Conservation (phyloP, 2,329 filamentous ascomycete species). For the Fonsecaea pedrosoi region DNA sequence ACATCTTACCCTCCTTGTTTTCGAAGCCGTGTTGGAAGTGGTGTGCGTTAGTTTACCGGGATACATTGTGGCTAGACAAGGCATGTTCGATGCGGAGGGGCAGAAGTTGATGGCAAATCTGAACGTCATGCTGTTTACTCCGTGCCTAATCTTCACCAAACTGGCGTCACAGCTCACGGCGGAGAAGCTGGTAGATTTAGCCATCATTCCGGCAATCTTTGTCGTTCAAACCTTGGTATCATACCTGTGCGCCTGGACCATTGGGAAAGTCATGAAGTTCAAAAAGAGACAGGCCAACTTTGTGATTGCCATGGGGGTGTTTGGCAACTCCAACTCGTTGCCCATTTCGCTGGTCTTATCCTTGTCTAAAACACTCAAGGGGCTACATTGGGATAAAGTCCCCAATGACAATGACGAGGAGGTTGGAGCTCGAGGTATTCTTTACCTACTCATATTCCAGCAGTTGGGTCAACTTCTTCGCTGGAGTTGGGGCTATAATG, state of each 20-base stretch:
- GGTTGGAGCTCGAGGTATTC: conserved; percentile 88
- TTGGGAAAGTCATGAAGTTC: conserved; percentile 80
- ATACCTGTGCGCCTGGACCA: conserved; percentile 73
- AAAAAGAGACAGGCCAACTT: conserved; percentile 89
- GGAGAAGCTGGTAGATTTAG: conserved; percentile 86
- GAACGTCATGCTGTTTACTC: conserved; percentile 95
- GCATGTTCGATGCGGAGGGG: conserved; percentile 92
- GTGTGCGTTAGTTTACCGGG: conserved; percentile 94
- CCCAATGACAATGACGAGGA: conserved; percentile 94
- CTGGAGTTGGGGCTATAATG: conserved; percentile 98
- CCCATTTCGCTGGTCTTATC: conserved; percentile 96
- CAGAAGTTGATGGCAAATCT: conserved; percentile 97
- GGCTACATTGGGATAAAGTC: conserved; percentile 90
- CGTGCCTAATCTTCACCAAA: conserved; percentile 97
- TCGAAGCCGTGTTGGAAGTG: conserved; percentile 92
- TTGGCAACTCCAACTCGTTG: conserved; percentile 97
- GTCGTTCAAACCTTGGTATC: conserved; percentile 85
- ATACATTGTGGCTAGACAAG: conserved; percentile 86
- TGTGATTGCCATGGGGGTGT: conserved; percentile 94
- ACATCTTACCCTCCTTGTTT: conserved; percentile 80
- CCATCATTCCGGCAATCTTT: conserved; percentile 95
- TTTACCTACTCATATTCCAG: conserved; percentile 97
- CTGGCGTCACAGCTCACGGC: conserved; percentile 92
- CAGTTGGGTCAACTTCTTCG: conserved; percentile 93
- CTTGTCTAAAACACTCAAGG: conserved; percentile 86